Conservation (phyloP, 306 rosid genomes). For the Senna siamea region DNA sequence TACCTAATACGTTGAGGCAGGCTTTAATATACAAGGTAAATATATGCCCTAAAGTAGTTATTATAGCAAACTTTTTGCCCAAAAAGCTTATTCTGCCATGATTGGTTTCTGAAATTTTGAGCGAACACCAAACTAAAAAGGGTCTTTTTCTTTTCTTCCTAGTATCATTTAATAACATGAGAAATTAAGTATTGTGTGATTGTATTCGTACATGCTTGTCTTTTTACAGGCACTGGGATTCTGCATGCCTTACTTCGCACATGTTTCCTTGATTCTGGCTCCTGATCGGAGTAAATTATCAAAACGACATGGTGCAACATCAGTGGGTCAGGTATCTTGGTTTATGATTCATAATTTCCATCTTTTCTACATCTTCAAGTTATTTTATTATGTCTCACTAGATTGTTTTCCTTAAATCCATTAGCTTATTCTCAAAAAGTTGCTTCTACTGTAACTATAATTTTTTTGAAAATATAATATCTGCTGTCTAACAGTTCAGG, state of each 20-base stretch:
- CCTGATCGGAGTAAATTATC: conserved; percentile 97
- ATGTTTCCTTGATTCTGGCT: conserved; percentile 93
- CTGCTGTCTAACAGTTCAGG: conserved; percentile 78
- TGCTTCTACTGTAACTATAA: no score
- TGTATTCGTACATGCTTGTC: no score
- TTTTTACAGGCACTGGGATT: no score
- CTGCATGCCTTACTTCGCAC: conserved; percentile 82
- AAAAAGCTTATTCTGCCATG: neutral
- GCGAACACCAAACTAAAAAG: no score
- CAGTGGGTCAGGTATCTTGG: conserved; percentile 81
- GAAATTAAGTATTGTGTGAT: no score
- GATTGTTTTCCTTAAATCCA: conserved; percentile 3
- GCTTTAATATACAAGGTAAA: conserved; percentile 76
- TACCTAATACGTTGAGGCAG: conserved; percentile 78
- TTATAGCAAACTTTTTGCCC: neutral
- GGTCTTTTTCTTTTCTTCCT: no score
- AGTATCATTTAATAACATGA: no score
- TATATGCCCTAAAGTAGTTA: neutral
- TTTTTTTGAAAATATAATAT: no score
- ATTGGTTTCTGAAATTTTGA: conserved; percentile 46
- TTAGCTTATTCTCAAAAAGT: neutral
- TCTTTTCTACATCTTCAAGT: conserved; percentile 1
- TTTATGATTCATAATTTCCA: conserved; percentile 21
- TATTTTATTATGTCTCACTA: conserved; percentile 11
- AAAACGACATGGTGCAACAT: conserved; percentile 97